Percentiles rank a stretch among this genome's conserved stretches.
Conservation (phyloP, 1,139 yeast genomes). For the Pneumocystis carinii region DNA sequence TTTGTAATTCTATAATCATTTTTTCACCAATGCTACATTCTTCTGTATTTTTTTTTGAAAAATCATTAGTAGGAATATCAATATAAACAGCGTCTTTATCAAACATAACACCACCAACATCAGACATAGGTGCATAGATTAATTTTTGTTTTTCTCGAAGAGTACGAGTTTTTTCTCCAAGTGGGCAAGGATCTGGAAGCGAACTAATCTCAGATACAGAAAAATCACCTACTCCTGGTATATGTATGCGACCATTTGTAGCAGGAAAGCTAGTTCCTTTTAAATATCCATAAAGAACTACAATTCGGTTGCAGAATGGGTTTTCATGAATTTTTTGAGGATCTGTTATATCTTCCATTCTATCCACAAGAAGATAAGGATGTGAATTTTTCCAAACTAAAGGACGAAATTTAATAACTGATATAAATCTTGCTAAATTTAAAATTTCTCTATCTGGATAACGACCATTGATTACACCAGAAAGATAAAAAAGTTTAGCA, state of each 20-base stretch:
- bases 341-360: constrained; percentile 90
- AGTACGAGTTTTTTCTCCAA: constrained; percentile 59
- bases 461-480: constrained; percentile 93
- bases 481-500: constrained; percentile 82
- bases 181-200: constrained; percentile 96
- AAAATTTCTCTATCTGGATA: constrained; percentile 94
- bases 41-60: constrained; percentile 18
- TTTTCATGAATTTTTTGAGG: constrained; percentile 67
- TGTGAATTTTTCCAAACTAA: constrained; percentile 98
- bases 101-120: constrained; percentile 91
- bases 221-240: constrained; percentile 92
- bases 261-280: constrained; percentile 82
- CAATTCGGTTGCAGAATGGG: constrained; percentile 71
- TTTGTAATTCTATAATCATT: constrained; percentile 67
- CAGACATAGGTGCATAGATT: constrained; percentile 98
- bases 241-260: constrained; percentile 66
- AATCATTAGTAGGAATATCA: constrained; percentile 50
- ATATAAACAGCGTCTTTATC: constrained; percentile 96
- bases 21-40: constrained; percentile 71
- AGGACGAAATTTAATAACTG: constrained; percentile 96
- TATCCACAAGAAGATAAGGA: constrained; percentile 80
- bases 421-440: constrained; percentile 78
- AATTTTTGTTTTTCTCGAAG: constrained; percentile 87
- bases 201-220: constrained; percentile 64
- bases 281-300: constrained; percentile 84